Base-by-base conservation (phyloP, 768 basidiomycete species). In the Suillus luteus region DNA sequence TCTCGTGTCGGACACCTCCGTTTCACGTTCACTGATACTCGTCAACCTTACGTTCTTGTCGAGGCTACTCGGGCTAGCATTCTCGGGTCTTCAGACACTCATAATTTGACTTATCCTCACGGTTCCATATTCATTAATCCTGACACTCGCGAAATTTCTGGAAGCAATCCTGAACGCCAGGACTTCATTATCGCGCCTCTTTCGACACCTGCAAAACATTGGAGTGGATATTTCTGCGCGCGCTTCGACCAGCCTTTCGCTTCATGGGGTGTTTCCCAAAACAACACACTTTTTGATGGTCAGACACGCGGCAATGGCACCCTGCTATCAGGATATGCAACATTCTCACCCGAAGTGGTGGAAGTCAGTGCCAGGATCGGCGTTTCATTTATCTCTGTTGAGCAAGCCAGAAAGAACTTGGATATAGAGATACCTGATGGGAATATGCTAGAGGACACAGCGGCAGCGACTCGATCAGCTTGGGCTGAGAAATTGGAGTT, bases 1-100 rank as follows among this genome's bases (percentile, higher is more conserved):
- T 92, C 91, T 8, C 83, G 89, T 9, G 89, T 90, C 3, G 91
- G 88, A 0, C 89, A 92, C 71, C 78, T 92, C 1, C 83, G 87
- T 3, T 90, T 91, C 73, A 87, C 86, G 0, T 92, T 90, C 76
- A 72, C 73, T 9, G 67, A 70, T n/a, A 76, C 78, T 7, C 58
- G 67, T 6, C 12, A 70, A 57, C 88, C 88, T 0, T 89, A 88
- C 61, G 77, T 92, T 54, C 76, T 92, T 22, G 70, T 93, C 12
- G 88, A 92, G 70, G 86, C 87, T 0, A 84, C 88, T 1, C 82
- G 90, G 1, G 81, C 85, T 5, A 85, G 85, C 1, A 80, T 89
- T 17, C 78, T 88, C 38, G 85, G 88, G 4, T 86, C 77, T 15
- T 77, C 82, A 9, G 75, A 83, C 37, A 76, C 82, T 0, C 63